Evolutionary conservation across 1,139 yeast species (phyloP).

Genomic region (Geotrichum australiense): DNA sequence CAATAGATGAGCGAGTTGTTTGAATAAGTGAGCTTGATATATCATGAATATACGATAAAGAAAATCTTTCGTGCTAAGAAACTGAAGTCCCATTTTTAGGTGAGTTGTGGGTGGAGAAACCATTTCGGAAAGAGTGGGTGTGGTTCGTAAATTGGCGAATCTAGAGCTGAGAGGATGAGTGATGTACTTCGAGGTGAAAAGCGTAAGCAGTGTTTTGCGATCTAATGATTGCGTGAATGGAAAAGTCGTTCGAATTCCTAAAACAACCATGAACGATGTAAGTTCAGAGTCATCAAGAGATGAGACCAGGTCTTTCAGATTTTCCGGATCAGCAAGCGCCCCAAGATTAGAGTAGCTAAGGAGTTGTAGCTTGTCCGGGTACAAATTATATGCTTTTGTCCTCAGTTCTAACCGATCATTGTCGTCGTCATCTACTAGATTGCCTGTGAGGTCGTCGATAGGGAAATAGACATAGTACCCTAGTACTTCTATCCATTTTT

Average conservation of each 20-base stretch:
- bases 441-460: slow-evolving; percentile 41
- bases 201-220: slow-evolving; percentile 19
- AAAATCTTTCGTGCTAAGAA: slow-evolving; percentile 35
- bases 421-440: neutral
- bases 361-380: slow-evolving; percentile 25
- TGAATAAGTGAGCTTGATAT: slow-evolving; percentile 23
- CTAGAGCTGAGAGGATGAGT: too few species aligned
- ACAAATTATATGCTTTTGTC: slow-evolving; percentile 24
- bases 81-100: slow-evolving; percentile 29
- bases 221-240: slow-evolving; percentile 11
- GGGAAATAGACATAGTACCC: slow-evolving; percentile 36
- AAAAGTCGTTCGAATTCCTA: slow-evolving; percentile 19
- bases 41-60: slow-evolving; percentile 28
- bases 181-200: slow-evolving; percentile 22
- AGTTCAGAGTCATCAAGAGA: slow-evolving; percentile 24
- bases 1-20: slow-evolving; percentile 28
- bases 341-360: slow-evolving; percentile 31
- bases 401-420: slow-evolving; percentile 25
- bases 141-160: too few species aligned
- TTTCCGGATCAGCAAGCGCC: slow-evolving; percentile 25
- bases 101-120: too few species aligned
- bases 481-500: slow-evolving; percentile 27
- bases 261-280: slow-evolving; percentile 17
- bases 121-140: too few species aligned
- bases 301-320: slow-evolving; percentile 27